phyloP scores from a whole-genome alignment of 23 red algal species.

The Cyanidioschyzon merolae region DNA sequence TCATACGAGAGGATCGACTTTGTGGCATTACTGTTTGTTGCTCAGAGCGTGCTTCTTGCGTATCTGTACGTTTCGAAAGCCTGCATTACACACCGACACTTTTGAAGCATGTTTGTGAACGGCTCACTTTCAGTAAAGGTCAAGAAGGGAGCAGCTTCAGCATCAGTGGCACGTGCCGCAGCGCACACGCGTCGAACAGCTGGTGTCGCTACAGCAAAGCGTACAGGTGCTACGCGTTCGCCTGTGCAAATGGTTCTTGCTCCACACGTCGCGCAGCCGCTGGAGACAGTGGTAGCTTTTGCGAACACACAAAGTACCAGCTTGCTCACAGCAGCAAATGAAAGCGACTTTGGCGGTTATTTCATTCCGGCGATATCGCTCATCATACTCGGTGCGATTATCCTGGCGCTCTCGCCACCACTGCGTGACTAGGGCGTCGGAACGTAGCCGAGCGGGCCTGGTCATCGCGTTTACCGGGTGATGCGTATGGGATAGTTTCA shows the following conservation, averaged over 20 bases:
- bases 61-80: too few relatives aligned
- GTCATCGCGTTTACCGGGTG: neutral
- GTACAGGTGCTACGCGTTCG: too few relatives aligned
- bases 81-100: too few relatives aligned
- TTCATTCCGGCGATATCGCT: conserved; percentile 2
- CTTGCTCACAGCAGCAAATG: neutral
- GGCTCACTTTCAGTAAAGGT: neutral
- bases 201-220: too few relatives aligned
- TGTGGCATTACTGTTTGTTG: too few relatives aligned
- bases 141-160: too few relatives aligned
- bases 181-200: too few relatives aligned
- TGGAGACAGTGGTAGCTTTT: neutral
- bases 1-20: too few relatives aligned
- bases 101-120: neutral
- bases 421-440: neutral
- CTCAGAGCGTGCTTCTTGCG: too few relatives aligned
- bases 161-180: too few relatives aligned
- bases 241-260: too few relatives aligned
- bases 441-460: neutral
- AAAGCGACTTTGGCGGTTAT: conserved; percentile 8
- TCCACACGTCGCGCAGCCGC: too few relatives aligned
- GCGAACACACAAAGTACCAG: neutral
- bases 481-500: neutral
- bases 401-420: conserved; percentile 15
- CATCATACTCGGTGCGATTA: neutral